phyloP scores from a whole-genome alignment of 768 basidiomycete species.

The Lactarius indigo region DNA sequence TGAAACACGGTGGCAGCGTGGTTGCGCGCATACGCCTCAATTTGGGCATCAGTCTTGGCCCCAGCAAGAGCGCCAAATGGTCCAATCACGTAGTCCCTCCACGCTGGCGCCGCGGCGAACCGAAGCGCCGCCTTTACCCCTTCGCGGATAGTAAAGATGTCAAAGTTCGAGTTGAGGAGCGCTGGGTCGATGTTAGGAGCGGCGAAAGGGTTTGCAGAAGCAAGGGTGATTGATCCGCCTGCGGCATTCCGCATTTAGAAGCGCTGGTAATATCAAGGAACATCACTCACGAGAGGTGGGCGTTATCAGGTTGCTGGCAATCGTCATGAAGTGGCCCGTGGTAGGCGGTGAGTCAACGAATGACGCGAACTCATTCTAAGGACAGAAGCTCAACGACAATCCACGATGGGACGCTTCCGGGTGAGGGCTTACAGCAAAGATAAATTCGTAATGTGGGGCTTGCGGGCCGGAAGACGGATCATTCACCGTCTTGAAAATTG shows the following conservation, averaged over 20 bases:
- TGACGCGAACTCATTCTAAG: constrained; percentile 13
- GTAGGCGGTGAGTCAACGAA: constrained; percentile 13
- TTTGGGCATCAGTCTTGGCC: constrained; percentile 21
- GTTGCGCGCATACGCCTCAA: constrained; percentile 26
- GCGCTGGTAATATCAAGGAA: not conserved
- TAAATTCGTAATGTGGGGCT: constrained; percentile 22
- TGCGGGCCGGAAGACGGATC: constrained; percentile 25
- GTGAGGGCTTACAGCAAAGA: constrained; percentile 13
- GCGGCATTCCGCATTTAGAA: not conserved
- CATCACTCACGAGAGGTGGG: constrained; percentile 24
- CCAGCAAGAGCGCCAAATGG: not conserved
- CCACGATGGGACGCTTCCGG: not conserved
- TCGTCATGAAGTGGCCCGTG: constrained; percentile 26
- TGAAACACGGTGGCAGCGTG: constrained; percentile 28
- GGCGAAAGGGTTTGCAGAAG: constrained; percentile 28
- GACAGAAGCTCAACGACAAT: not conserved
- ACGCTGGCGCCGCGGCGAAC: constrained; percentile 8
- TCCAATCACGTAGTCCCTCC: constrained; percentile 6
- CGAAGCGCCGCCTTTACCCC: constrained; percentile 7
- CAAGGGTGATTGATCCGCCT: constrained; percentile 29
- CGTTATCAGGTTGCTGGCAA: constrained; percentile 21
- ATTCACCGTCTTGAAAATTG: constrained; percentile 8
- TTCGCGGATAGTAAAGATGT: constrained; percentile 10
- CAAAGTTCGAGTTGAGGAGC: constrained; percentile 9
- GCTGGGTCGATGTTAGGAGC: constrained; percentile 30